These are phyloP conservation scores for Botrytis tulipae DNA, from an alignment of 2,329 filamentous ascomycete genomes.

Conservation along the genomic window DNA sequence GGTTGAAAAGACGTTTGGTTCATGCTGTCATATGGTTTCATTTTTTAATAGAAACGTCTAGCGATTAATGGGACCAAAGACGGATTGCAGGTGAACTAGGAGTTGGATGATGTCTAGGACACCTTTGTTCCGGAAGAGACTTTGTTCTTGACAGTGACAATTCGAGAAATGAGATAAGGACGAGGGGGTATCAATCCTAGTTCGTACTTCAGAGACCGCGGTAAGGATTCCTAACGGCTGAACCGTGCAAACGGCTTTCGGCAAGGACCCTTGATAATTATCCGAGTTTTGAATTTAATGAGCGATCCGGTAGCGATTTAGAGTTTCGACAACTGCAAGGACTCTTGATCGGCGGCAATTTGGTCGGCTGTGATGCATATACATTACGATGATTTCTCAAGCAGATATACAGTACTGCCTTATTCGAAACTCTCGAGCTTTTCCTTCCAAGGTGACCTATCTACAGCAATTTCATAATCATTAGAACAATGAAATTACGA, in stretches of 20 bases:
- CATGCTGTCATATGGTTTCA: not conserved
- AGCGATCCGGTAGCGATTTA: slow-evolving; percentile 18
- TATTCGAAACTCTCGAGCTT: not conserved
- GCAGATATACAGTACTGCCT: not conserved
- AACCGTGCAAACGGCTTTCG: slow-evolving; percentile 18
- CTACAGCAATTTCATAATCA: not conserved
- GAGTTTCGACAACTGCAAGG: slow-evolving; percentile 14
- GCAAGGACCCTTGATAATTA: slow-evolving; percentile 19
- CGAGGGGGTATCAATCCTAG: not conserved
- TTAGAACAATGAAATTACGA: slow-evolving; percentile 9
- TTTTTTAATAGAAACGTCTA: not conserved
- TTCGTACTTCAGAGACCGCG: not conserved
- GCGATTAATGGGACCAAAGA: not conserved
- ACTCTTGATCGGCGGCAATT: slow-evolving; percentile 7
- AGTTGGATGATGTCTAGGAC: not conserved
- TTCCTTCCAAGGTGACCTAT: not conserved
- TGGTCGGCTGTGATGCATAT: not conserved
- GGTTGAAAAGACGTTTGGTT: not conserved
- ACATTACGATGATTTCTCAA: not conserved
- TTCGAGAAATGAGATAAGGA: slow-evolving; percentile 8
- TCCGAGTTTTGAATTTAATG: slow-evolving; percentile 15
- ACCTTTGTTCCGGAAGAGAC: not conserved
- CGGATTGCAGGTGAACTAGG: not conserved
- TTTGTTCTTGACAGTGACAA: not conserved
- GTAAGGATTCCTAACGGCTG: slow-evolving; percentile 19